Percentiles rank a stretch among this genome's conserved stretches.
These are phyloP conservation scores for Xerocomellus dryophilus DNA, from an alignment of 768 basidiomycete species.

Conservation along the genomic window DNA sequence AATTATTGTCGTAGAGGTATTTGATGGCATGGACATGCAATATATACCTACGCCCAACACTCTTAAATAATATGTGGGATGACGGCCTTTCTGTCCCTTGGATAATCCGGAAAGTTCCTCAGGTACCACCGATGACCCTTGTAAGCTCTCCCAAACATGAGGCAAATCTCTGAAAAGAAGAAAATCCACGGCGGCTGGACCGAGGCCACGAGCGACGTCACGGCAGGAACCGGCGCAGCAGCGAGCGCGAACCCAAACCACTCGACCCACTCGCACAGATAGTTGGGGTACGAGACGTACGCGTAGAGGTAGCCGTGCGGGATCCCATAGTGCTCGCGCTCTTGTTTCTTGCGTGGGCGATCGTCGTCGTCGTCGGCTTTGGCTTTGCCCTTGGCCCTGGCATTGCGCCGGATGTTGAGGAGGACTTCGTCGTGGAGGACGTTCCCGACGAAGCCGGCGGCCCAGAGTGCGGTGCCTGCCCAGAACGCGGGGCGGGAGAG, in stretches of 20 bases:
- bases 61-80: constrained; percentile 72
- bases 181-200: constrained; percentile 78
- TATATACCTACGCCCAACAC: neutral
- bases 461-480: constrained; percentile 65
- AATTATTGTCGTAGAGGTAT: too few relatives aligned
- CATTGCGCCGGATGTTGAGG: constrained; percentile 71
- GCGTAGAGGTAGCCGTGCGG: constrained; percentile 76
- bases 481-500: constrained; percentile 49
- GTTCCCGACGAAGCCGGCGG: constrained; percentile 71
- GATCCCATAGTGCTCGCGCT: constrained; percentile 64
- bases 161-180: constrained; percentile 60
- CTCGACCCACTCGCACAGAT: constrained; percentile 93
- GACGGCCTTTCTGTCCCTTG: constrained; percentile 69
- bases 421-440: constrained; percentile 89
- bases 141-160: constrained; percentile 81
- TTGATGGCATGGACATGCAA: neutral
- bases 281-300: constrained; percentile 88
- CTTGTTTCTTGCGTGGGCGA: constrained; percentile 3
- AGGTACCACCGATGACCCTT: constrained; percentile 88
- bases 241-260: constrained; percentile 88
- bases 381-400: constrained; percentile 36
- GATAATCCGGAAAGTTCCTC: constrained; percentile 75
- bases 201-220: constrained; percentile 41
- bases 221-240: constrained; percentile 48
- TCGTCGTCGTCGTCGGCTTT: constrained; percentile 27